Evolutionary conservation across 495 filamentous ascomycete genomes (phyloP), one percentile per base, ranked within the genome.

Genomic region (Hypomontagnella submonticulosa): DNA sequence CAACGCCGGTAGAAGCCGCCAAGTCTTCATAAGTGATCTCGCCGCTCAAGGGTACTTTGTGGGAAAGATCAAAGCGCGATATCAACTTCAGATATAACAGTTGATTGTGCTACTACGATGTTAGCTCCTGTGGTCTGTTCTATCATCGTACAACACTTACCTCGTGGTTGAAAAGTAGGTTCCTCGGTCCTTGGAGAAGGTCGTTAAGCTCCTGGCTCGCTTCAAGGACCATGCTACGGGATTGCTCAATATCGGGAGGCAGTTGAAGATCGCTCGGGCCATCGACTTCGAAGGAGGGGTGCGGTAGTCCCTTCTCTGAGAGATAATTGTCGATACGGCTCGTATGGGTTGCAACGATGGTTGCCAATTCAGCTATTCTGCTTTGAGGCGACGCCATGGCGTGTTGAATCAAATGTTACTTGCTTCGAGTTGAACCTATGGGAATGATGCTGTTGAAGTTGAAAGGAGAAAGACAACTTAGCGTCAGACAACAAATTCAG

Each of bases 1-100:
- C 50, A 61, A 70, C 20, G 59, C 51, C 30, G 74, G 38, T 3
- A 13, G 34, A 32, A n/a, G 61, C 44, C 3, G 80, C 72, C 18
- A 81, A 61, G 11, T 78, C 69, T 12, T 55, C 53, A 55, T 74
- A 81, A 0, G 77, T 73, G 4, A 63, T 71, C 23, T 71, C 62
- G 12, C 63, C 66, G 43, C 70, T 41, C 8, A 80, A 5, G 7
- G 79, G 78, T 30, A 81, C 61, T 15, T 69, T 65, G 44, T 71
- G 40, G 10, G 73, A 59, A 8, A 81, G 65, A 40, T 73, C 60
- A 63, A 76, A 81, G 19, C 63, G 72, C 13, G 73, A 75, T 32
- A 80, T 77, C 0, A 70, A 44, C 37, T 77, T 66, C 1, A 79
- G 57, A 51, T 60, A 69, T 4, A 75, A 52, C 0, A 70, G 60